Conservation (phyloP, 2,329 filamentous ascomycete species). For the Cladosporium sp. region DNA sequence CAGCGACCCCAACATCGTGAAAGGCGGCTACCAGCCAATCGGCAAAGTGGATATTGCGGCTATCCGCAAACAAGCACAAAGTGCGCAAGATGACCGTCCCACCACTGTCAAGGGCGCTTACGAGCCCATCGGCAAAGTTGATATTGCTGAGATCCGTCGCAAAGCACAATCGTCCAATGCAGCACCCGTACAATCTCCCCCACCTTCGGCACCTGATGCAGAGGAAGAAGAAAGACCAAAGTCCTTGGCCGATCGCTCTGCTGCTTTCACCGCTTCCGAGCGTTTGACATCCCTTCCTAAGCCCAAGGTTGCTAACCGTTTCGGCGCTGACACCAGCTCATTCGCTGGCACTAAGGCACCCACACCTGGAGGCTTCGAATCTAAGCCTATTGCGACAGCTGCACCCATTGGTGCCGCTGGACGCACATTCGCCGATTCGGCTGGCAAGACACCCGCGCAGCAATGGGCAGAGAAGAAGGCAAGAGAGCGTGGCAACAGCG, state of each 20-base stretch:
- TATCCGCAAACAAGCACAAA: constrained; percentile 69
- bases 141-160: constrained; percentile 89
- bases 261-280: constrained; percentile 71
- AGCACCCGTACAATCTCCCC: constrained; percentile 18
- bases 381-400: constrained; percentile 51
- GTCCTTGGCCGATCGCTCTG: constrained; percentile 69
- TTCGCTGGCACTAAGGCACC: constrained; percentile 90
- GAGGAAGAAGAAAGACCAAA: constrained; percentile 52
- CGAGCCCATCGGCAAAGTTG: constrained; percentile 91
- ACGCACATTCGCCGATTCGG: constrained; percentile 89
- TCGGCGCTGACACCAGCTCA: constrained; percentile 61
- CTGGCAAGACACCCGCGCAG: constrained; percentile 94
- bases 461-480: constrained; percentile 98
- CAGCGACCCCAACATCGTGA: constrained; percentile 62
- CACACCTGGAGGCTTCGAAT: constrained; percentile 64
- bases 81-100: constrained; percentile 72
- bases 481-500: constrained; percentile 60
- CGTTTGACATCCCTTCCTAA: constrained; percentile 85
- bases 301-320: constrained; percentile 90
- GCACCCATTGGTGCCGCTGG: constrained; percentile 74
- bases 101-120: constrained; percentile 87
- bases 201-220: constrained; percentile 44
- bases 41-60: constrained; percentile 97
- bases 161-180: constrained; percentile 61
- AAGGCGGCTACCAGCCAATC: constrained; percentile 84